Conservation (phyloP, 176 grass and related monocot genomes). For the Triticum timopheevii region DNA sequence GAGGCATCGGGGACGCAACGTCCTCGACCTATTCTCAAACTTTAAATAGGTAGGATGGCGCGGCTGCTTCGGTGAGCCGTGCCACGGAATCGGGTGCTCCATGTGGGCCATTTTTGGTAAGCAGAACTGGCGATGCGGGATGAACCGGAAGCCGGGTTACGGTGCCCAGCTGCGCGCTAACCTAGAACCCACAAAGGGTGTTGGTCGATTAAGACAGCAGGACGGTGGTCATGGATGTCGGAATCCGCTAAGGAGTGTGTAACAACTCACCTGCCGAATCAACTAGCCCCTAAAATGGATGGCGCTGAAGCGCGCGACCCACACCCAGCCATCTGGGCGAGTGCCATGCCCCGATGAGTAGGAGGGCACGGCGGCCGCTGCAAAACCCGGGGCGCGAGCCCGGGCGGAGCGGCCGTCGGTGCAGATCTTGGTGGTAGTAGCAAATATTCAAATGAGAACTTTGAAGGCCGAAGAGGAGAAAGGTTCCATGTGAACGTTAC, state of each 20-base stretch:
- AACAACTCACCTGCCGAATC: conserved; percentile 88
- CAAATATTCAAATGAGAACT: conserved; percentile 86
- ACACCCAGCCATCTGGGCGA: neutral
- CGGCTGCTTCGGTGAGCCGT: too few species aligned
- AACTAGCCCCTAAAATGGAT: conserved; percentile 78
- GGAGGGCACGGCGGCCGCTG: conserved; percentile 23
- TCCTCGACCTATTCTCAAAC: neutral
- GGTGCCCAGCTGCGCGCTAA: conserved; percentile 40
- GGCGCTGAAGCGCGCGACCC: conserved; percentile 40
- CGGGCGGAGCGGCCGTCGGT: conserved; percentile 57
- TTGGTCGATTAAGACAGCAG: conserved; percentile 54
- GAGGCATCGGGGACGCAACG: neutral
- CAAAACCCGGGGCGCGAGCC: conserved; percentile 68
- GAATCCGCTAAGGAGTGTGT: conserved; percentile 75
- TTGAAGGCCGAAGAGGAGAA: conserved; percentile 81
- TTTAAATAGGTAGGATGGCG: too few species aligned
- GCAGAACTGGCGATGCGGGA: conserved; percentile 58
- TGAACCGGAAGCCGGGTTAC: conserved; percentile 31
- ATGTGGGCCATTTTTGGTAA: conserved; percentile 83
- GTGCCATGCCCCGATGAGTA: neutral
- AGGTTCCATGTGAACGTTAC: conserved; percentile 84
- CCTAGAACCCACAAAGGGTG: conserved; percentile 61
- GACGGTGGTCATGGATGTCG: conserved; percentile 42
- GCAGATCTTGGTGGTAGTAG: conserved; percentile 81
- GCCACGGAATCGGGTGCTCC: too few species aligned